A percentile compares a stretch with the other conserved stretches of the same genome.
These are phyloP conservation scores for Erodium texanum DNA, from an alignment of 441 rosid genomes.

Conservation along the genomic window DNA sequence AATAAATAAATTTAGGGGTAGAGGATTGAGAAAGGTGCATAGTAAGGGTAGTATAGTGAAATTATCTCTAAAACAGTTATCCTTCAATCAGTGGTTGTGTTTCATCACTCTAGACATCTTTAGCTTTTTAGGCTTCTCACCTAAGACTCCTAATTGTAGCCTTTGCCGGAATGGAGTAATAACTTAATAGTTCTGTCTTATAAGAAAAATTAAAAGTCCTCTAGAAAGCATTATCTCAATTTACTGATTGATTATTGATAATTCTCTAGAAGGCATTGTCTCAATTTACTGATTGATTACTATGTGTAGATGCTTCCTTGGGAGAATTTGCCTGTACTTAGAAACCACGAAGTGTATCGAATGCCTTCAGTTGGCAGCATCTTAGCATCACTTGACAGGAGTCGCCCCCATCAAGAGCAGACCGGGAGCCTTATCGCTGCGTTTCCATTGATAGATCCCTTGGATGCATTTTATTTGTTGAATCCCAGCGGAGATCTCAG, in stretches of 20 bases:
- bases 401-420: slow-evolving; percentile 33
- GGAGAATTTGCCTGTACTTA: slow-evolving; percentile 81
- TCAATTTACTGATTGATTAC: too few species aligned
- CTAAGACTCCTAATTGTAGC: too few species aligned
- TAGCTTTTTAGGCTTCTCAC: background rate
- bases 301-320: slow-evolving; percentile 88
- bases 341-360: slow-evolving; percentile 90
- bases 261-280: too few species aligned
- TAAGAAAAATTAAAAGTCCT: too few species aligned
- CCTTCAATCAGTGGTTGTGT: background rate
- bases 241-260: too few species aligned
- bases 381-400: slow-evolving; percentile 43
- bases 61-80: slow-evolving; percentile 5
- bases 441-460: slow-evolving; percentile 78
- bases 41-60: too few species aligned
- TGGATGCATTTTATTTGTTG: slow-evolving; percentile 83
- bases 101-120: background rate
- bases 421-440: slow-evolving; percentile 27
- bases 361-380: slow-evolving; percentile 91
- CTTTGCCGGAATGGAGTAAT: too few species aligned
- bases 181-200: too few species aligned
- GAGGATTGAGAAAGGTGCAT: too few species aligned
- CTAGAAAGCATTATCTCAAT: too few species aligned
- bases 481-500: slow-evolving; percentile 90
- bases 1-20: too few species aligned